Conservation (phyloP, 768 basidiomycete genomes). For the Psilocybe sp. region DNA sequence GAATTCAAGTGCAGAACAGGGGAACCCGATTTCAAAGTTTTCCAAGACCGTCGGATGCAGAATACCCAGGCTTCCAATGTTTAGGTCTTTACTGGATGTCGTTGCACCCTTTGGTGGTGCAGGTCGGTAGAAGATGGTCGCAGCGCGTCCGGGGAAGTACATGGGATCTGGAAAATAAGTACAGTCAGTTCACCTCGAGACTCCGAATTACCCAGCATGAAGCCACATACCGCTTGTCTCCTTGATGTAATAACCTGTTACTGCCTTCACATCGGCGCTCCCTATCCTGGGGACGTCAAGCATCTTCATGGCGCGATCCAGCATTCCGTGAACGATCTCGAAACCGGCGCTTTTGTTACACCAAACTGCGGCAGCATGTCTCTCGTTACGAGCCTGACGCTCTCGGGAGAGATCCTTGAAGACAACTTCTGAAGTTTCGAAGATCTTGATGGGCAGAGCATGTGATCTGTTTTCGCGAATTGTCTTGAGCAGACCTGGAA, state of each 20-base stretch:
- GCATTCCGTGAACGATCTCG: slow-evolving; percentile 91
- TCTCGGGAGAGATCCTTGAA: slow-evolving; percentile 80
- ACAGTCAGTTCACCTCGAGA: not conserved
- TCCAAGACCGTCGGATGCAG: slow-evolving; percentile 89
- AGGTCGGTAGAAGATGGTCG: slow-evolving; percentile 84
- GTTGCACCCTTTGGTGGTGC: slow-evolving; percentile 33
- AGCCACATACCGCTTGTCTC: slow-evolving; percentile 71
- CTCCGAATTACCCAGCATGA: not conserved
- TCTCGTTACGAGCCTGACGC: slow-evolving; percentile 82
- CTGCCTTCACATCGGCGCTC: slow-evolving; percentile 49
- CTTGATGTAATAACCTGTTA: slow-evolving; percentile 88
- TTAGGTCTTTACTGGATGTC: slow-evolving; percentile 53
- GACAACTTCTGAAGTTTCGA: slow-evolving; percentile 92
- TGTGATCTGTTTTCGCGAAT: slow-evolving; percentile 95
- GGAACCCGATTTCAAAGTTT: slow-evolving; percentile 92
- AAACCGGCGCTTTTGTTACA: slow-evolving; percentile 97
- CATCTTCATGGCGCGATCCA: slow-evolving; percentile 96
- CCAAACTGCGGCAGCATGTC: slow-evolving; percentile 89
- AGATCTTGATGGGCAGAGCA: slow-evolving; percentile 87
- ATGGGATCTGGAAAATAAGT: slow-evolving; percentile 63
- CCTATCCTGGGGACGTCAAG: slow-evolving; percentile 83
- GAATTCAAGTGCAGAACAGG: slow-evolving; percentile 94
- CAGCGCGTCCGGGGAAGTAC: slow-evolving; percentile 94
- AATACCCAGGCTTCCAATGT: slow-evolving; percentile 89
- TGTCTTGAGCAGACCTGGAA: slow-evolving; percentile 96